phyloP scores from a whole-genome alignment of 441 rosid genomes.

The Euphorbia schlechtendalii region DNA sequence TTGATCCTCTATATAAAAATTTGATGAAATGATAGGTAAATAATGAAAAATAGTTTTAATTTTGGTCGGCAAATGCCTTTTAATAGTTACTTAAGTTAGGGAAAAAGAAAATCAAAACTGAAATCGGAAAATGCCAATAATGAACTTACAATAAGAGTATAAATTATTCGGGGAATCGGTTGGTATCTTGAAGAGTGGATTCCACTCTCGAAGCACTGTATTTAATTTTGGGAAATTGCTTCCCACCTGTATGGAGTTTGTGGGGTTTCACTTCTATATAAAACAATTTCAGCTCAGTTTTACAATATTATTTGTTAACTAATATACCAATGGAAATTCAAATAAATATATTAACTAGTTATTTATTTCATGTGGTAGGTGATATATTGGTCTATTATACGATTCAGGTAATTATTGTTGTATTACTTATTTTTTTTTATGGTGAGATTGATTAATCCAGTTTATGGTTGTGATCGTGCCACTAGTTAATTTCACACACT shows the following conservation, averaged over 20 bases:
- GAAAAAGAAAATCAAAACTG: neutral
- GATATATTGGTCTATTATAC: neutral
- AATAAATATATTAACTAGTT: too few species aligned
- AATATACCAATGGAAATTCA: too few species aligned
- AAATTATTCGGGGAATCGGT: constrained; percentile 6
- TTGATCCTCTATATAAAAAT: too few species aligned
- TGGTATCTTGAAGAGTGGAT: constrained; percentile 15
- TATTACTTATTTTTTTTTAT: neutral
- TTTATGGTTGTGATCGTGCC: constrained; percentile 13
- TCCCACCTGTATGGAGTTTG: constrained; percentile 18
- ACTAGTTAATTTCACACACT: neutral
- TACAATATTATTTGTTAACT: too few species aligned
- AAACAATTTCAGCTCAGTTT: neutral
- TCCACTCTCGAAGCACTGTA: constrained; percentile 5
- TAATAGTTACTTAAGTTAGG: too few species aligned
- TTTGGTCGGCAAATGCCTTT: too few species aligned
- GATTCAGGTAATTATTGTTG: neutral
- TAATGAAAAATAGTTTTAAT: too few species aligned
- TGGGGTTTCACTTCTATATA: constrained; percentile 6
- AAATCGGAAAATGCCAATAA: constrained; percentile 11
- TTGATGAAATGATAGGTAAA: too few species aligned
- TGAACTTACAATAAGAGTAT: neutral
- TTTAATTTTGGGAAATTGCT: neutral
- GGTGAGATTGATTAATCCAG: neutral
- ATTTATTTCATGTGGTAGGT: too few species aligned